Conservation (phyloP, 2,329 filamentous ascomycete genomes). For the Thermoascus crustaceus region DNA sequence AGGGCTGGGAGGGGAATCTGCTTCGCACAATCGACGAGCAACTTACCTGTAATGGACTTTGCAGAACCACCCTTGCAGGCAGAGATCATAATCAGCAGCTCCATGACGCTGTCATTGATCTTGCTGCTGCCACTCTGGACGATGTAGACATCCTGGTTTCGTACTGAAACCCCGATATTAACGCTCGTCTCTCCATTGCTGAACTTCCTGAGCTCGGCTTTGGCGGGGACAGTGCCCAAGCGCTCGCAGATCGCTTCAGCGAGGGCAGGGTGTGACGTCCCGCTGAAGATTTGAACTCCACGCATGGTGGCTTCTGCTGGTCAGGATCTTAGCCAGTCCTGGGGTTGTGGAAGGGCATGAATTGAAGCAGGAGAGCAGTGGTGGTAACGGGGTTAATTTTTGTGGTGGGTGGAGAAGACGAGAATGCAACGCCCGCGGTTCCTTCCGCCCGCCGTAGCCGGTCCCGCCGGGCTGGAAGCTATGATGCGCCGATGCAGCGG, state of each 20-base stretch:
- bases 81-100: slow-evolving; percentile 97
- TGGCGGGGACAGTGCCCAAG: slow-evolving; percentile 51
- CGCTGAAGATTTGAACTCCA: slow-evolving; percentile 59
- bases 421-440: slow-evolving; percentile 8
- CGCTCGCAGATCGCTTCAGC: slow-evolving; percentile 60
- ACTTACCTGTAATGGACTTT: slow-evolving; percentile 87
- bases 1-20: too few species aligned
- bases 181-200: slow-evolving; percentile 64
- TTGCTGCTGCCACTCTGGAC: slow-evolving; percentile 91
- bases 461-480: slow-evolving; percentile 1
- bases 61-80: slow-evolving; percentile 97
- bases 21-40: slow-evolving; percentile 4
- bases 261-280: slow-evolving; percentile 56
- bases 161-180: slow-evolving; percentile 62
- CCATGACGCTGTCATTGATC: slow-evolving; percentile 99
- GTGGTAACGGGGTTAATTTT: slow-evolving; percentile 8
- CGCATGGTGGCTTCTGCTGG: slow-evolving; percentile 43
- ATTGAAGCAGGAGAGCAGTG: neutral
- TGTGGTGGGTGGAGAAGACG: slow-evolving; percentile 11
- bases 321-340: slow-evolving; percentile 3
- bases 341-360: neutral
- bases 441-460: slow-evolving; percentile 11
- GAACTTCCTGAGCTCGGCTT: slow-evolving; percentile 57
- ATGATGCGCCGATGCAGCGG: neutral
- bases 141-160: slow-evolving; percentile 98